phyloP scores from a whole-genome alignment of 2,329 filamentous ascomycete species.

The Epicoccum nigrum region DNA sequence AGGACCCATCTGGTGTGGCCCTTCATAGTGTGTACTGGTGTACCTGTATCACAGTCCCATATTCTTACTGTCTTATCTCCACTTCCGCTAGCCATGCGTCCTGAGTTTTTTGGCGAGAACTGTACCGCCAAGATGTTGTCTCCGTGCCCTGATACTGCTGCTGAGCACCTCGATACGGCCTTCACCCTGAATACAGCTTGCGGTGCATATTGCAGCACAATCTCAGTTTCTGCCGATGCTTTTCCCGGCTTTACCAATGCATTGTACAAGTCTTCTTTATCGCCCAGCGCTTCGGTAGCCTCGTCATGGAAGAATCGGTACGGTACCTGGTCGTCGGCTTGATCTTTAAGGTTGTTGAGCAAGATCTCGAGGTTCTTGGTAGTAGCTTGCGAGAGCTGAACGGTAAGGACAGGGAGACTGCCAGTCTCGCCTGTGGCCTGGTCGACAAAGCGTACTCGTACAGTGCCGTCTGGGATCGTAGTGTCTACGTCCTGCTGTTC shows the following conservation, averaged over 20 bases:
- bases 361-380: slow-evolving; percentile 89
- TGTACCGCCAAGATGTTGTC: slow-evolving; percentile 86
- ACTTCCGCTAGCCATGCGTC: slow-evolving; percentile 82
- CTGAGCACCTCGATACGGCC: slow-evolving; percentile 86
- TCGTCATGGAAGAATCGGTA: slow-evolving; percentile 67
- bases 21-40: slow-evolving; percentile 81
- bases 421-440: slow-evolving; percentile 72
- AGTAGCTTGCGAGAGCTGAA: slow-evolving; percentile 82
- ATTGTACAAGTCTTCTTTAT: slow-evolving; percentile 54
- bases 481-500: slow-evolving; percentile 76
- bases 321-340: slow-evolving; percentile 67
- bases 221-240: slow-evolving; percentile 63
- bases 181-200: slow-evolving; percentile 95
- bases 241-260: slow-evolving; percentile 50
- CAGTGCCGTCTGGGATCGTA: slow-evolving; percentile 71
- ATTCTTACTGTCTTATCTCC: slow-evolving; percentile 91
- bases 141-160: slow-evolving; percentile 87
- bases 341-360: slow-evolving; percentile 79
- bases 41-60: slow-evolving; percentile 95
- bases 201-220: slow-evolving; percentile 71
- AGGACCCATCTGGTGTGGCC: slow-evolving; percentile 92
- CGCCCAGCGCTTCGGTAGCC: slow-evolving; percentile 51
- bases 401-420: slow-evolving; percentile 70
- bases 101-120: slow-evolving; percentile 81
- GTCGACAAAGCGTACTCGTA: slow-evolving; percentile 88